phyloP scores from a whole-genome alignment of 495 filamentous ascomycete species.

The Aspergillus campestris region DNA sequence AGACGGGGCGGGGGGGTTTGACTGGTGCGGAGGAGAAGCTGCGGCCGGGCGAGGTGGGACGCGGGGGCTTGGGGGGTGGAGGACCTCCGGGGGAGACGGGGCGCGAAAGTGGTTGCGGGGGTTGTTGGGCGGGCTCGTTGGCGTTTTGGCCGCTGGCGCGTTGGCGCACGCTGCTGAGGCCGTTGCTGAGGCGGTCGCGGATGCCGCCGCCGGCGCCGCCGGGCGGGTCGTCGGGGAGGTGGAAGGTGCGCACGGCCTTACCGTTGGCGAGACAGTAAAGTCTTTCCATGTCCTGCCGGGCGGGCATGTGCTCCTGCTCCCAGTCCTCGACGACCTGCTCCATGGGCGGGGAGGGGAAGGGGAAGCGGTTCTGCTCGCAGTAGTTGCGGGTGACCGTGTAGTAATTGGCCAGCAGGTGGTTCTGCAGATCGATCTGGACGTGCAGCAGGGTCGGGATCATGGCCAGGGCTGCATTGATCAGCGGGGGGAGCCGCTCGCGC shows the following conservation, averaged over 20 bases:
- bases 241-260: conserved; percentile 61
- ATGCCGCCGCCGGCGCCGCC: conserved; percentile 14
- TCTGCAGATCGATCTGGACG: conserved; percentile 72
- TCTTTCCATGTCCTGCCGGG: conserved; percentile 65
- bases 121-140: no score
- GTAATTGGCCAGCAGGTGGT: conserved; percentile 70
- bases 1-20: conserved; percentile 1
- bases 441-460: conserved; percentile 70
- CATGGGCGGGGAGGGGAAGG: conserved; percentile 64
- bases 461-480: conserved; percentile 67
- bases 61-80: no score
- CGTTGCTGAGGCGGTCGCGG: conserved; percentile 6
- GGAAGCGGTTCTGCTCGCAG: conserved; percentile 61
- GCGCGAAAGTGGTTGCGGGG: no score
- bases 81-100: no score
- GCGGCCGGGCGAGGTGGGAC: neutral
- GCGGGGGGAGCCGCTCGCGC: conserved; percentile 61
- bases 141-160: no score
- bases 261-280: conserved; percentile 61
- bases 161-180: conserved; percentile 10
- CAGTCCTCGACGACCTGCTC: conserved; percentile 63
- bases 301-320: conserved; percentile 54
- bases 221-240: conserved; percentile 37
- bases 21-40: conserved; percentile 4
- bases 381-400: conserved; percentile 80